These are phyloP conservation scores for Recurvomyces mirabilis DNA, from an alignment of 495 filamentous ascomycete genomes.

Conservation along the genomic window DNA sequence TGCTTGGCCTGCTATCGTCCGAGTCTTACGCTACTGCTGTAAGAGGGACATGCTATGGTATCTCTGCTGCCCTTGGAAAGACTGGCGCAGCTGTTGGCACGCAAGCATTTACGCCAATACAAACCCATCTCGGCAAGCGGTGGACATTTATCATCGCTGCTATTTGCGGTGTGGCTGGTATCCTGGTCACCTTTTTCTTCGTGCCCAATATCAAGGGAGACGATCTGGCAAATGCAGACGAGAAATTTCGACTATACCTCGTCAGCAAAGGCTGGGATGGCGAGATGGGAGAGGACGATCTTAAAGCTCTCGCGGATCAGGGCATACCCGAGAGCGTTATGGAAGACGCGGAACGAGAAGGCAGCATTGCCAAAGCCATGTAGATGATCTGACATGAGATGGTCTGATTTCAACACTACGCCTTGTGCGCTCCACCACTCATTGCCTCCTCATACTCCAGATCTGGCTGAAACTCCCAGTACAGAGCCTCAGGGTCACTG, in stretches of 20 bases:
- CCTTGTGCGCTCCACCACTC: constrained; percentile 18
- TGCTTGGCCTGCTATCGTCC: constrained; percentile 40
- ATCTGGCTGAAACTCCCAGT: constrained; percentile 34
- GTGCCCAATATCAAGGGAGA: constrained; percentile 36
- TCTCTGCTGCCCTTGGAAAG: constrained; percentile 44
- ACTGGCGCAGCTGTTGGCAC: constrained; percentile 43
- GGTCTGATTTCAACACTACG: no score
- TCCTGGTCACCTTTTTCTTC: constrained; percentile 42
- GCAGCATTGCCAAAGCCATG: background rate
- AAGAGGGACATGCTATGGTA: constrained; percentile 40
- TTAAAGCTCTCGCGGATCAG: constrained; percentile 9
- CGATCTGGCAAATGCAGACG: constrained; percentile 8
- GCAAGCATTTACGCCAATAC: constrained; percentile 40
- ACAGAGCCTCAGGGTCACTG: constrained; percentile 30
- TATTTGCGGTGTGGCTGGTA: constrained; percentile 41
- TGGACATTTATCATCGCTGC: constrained; percentile 46
- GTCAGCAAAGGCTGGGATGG: constrained; percentile 14
- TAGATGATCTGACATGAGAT: no score
- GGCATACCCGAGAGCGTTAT: constrained; percentile 8
- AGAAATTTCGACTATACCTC: constrained; percentile 23
- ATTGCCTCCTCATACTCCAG: constrained; percentile 30
- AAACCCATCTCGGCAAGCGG: constrained; percentile 34
- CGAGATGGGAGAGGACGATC: constrained; percentile 18
- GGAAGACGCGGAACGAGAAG: background rate
- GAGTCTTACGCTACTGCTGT: constrained; percentile 42